phyloP scores from a whole-genome alignment of 495 filamentous ascomycete genomes.

The Aspergillus steynii region DNA sequence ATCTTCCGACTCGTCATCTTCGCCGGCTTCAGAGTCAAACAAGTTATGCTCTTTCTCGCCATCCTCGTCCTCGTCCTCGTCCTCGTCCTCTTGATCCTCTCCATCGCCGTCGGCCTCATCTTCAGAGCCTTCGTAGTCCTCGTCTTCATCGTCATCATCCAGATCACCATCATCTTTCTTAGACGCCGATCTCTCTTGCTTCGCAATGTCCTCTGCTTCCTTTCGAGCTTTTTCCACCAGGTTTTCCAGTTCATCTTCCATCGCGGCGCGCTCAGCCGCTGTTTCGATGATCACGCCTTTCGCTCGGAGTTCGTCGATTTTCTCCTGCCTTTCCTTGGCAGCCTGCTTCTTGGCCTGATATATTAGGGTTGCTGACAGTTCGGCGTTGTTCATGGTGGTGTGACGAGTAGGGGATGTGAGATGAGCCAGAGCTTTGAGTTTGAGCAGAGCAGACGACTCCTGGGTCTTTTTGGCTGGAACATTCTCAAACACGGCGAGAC shows the following conservation, averaged over 20 bases:
- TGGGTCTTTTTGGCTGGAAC: conserved; percentile 56
- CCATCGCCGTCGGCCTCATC: conserved; percentile 60
- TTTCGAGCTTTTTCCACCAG: conserved; percentile 79
- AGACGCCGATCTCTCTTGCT: conserved; percentile 68
- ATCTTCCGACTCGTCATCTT: conserved; percentile 39
- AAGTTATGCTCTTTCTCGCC: conserved; percentile 43
- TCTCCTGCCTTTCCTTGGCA: conserved; percentile 71
- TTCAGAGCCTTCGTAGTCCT: conserved; percentile 43
- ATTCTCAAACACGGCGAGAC: conserved; percentile 66
- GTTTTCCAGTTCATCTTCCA: conserved; percentile 81
- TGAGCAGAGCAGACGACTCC: conserved; percentile 65
- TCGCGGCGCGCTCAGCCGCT: conserved; percentile 77
- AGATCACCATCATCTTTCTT: conserved; percentile 67
- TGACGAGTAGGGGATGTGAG: conserved; percentile 62
- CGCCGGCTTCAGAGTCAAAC: conserved; percentile 32
- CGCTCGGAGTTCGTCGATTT: conserved; percentile 70
- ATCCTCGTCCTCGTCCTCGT: conserved; percentile 53
- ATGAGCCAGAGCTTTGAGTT: conserved; percentile 72
- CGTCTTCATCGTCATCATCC: conserved; percentile 41
- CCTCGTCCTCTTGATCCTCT: conserved; percentile 30
- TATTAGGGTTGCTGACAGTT: conserved; percentile 67
- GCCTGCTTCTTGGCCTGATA: conserved; percentile 79
- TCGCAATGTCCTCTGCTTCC: conserved; percentile 77
- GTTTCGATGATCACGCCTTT: conserved; percentile 84
- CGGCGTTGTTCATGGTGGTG: conserved; percentile 62